Percentiles rank a stretch among this genome's conserved stretches.
phyloP scores from a whole-genome alignment of 441 rosid genomes.

The Erysimum cheiri region DNA sequence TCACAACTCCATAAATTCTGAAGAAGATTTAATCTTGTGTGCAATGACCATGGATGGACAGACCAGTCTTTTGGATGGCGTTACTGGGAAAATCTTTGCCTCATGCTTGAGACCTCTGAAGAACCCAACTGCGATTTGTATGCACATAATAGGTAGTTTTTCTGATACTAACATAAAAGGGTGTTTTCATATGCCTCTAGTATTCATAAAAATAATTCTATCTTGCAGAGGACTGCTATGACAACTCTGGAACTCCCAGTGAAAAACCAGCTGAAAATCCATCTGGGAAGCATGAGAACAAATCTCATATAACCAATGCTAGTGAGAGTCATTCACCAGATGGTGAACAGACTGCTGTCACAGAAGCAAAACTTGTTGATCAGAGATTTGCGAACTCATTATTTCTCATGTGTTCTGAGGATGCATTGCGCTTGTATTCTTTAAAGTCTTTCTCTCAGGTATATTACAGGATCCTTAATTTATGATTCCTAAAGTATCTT shows the following conservation, averaged over 20 bases:
- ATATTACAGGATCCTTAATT: slow-evolving; percentile 36
- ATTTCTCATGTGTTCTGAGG: slow-evolving; percentile 69
- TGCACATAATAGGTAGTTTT: slow-evolving; percentile 68
- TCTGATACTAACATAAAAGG: slow-evolving; percentile 24
- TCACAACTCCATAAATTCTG: slow-evolving; percentile 44
- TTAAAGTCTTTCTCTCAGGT: slow-evolving; percentile 71
- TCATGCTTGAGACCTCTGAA: slow-evolving; percentile 50
- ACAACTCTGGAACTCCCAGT: slow-evolving; percentile 44
- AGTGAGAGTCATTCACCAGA: slow-evolving; percentile 47
- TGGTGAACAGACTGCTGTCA: slow-evolving; percentile 49
- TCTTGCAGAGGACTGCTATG: slow-evolving; percentile 59
- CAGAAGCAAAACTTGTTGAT: slow-evolving; percentile 47
- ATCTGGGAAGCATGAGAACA: slow-evolving; percentile 46
- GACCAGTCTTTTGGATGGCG: slow-evolving; percentile 61
- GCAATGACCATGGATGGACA: slow-evolving; percentile 64
- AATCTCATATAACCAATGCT: slow-evolving; percentile 44
- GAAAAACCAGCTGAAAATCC: slow-evolving; percentile 42
- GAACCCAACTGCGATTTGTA: slow-evolving; percentile 57
- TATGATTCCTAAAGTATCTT: slow-evolving; percentile 36
- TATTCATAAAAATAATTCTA: slow-evolving; percentile 29
- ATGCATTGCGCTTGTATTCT: slow-evolving; percentile 62
- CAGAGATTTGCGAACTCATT: slow-evolving; percentile 43
- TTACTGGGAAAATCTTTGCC: slow-evolving; percentile 55
- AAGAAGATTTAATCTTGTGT: slow-evolving; percentile 47
- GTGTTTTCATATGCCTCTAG: slow-evolving; percentile 29